Conservation (phyloP, 257 asterid species). For the Catharanthus roseus region DNA sequence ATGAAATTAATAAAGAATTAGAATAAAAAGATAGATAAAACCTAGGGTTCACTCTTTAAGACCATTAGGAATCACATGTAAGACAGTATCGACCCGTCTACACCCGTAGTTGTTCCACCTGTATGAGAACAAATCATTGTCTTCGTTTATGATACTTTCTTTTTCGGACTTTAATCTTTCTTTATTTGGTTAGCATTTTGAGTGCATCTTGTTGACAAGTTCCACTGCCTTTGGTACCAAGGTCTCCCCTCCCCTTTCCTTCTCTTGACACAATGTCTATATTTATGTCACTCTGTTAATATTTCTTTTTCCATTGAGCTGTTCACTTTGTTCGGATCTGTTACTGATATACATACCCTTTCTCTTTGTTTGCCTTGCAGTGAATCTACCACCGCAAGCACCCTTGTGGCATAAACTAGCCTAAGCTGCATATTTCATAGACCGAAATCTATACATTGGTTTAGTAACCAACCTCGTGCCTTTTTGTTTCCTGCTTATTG, state of each 20-base stretch:
- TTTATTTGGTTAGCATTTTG: too few species aligned
- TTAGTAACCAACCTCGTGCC: neutral
- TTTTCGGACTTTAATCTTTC: too few species aligned
- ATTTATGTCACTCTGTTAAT: neutral
- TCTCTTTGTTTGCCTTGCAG: constrained; percentile 1
- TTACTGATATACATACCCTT: too few species aligned
- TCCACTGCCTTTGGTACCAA: too few species aligned
- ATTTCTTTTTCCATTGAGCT: neutral
- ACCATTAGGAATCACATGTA: neutral
- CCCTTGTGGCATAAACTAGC: neutral
- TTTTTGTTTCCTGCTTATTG: neutral
- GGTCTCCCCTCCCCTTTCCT: too few species aligned
- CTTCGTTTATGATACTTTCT: too few species aligned
- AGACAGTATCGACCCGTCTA: too few species aligned
- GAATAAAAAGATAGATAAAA: neutral
- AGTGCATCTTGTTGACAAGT: too few species aligned
- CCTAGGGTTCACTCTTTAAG: neutral
- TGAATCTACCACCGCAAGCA: neutral
- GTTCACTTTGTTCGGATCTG: neutral
- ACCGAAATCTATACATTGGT: neutral
- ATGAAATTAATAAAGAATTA: too few species aligned
- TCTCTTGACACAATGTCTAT: too few species aligned
- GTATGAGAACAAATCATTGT: too few species aligned
- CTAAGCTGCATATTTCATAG: neutral
- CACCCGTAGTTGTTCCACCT: too few species aligned